Base-by-base conservation (phyloP, 2,329 filamentous ascomycete species). In the Fusarium globosum region DNA sequence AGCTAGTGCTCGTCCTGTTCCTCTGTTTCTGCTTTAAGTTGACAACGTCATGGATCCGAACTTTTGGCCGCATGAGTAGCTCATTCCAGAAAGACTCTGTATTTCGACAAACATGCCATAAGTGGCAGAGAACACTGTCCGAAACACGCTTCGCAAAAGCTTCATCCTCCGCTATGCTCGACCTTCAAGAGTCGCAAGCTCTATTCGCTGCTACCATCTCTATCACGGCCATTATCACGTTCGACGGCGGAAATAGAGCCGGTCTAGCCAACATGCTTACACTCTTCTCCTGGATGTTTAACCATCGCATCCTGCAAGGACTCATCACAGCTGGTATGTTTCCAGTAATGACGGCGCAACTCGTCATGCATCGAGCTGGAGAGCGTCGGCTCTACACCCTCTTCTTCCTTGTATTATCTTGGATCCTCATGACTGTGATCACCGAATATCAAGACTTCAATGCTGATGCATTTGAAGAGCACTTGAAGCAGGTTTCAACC, bases 171-270 rank as follows among this genome's bases (percentile, higher is more conserved):
- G 41, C 59, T 0, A 35, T 65, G 48, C 21, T 33, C 6, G 46
- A 66, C 23, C 48, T 66, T 1, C 63, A 66, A 16, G 63, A 66
- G 15, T 64, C 63, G 0, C 63, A 64, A 5, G 63, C 63, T 2
- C 23, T 66, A 5, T 64, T 66, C 23, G 49, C 60, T 2, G 36
- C 48, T 11, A 66, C 60, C 1, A 26, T 66, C 3, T 66, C 63
- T 9, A 38, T 66, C 10, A 56, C 60, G 7, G 60, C 60, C 23
- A 48, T 65, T 1, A 42, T 65, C 23, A 48, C 60, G 0, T 66
- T 65, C 3, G 35, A 63, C 5, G 36, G 60, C 1, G 36, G 23
- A 0, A 65, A 46, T 16, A 53, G 36, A 7, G 23, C 36, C 0
- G 49, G 60, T 1, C 6, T 57, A 7, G 60, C 42, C 7, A 66